These are phyloP conservation scores for Pseudocercospora macadamiae DNA, from an alignment of 2,329 filamentous ascomycete species.

Conservation along the genomic window DNA sequence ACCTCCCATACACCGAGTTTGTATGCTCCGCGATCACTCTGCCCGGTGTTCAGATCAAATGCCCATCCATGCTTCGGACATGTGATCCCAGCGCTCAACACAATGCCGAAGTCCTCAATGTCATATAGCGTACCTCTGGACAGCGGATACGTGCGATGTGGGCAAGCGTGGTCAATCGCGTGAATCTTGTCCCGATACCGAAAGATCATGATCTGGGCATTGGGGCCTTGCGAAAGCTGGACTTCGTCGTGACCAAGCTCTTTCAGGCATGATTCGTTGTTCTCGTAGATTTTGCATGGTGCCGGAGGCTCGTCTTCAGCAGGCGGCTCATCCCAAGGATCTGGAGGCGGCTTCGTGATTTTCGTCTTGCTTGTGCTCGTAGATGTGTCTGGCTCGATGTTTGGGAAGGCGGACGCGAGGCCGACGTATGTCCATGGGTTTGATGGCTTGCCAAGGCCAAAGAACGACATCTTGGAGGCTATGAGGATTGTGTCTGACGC, in stretches of 20 bases:
- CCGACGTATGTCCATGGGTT: conserved; percentile 59
- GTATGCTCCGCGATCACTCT: conserved; percentile 65
- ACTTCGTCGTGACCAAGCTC: conserved; percentile 46
- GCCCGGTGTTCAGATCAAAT: conserved; percentile 68
- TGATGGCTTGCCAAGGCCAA: not conserved
- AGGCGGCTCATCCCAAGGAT: conserved; percentile 48
- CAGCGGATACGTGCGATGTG: conserved; percentile 68
- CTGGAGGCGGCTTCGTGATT: conserved; percentile 31
- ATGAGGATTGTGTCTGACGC: no score
- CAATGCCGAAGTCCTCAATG: conserved; percentile 72
- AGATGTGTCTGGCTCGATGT: conserved; percentile 52
- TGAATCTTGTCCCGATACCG: conserved; percentile 66
- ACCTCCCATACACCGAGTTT: conserved; percentile 67
- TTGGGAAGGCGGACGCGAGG: conserved; percentile 58
- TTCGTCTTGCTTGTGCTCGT: conserved; percentile 36
- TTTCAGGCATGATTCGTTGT: conserved; percentile 19
- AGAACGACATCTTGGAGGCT: not conserved
- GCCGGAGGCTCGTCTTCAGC: conserved; percentile 28
- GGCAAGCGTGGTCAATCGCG: conserved; percentile 72
- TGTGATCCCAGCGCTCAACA: conserved; percentile 63
- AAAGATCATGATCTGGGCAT: conserved; percentile 68
- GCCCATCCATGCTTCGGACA: conserved; percentile 74
- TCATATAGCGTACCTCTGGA: conserved; percentile 67
- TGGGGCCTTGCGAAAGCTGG: conserved; percentile 37
- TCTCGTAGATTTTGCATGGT: conserved; percentile 61